Evolutionary conservation across 371 early-diverging fungal species (phyloP), one percentile per base, ranked within the genome.

Genomic region (Mucor irregularis): DNA sequence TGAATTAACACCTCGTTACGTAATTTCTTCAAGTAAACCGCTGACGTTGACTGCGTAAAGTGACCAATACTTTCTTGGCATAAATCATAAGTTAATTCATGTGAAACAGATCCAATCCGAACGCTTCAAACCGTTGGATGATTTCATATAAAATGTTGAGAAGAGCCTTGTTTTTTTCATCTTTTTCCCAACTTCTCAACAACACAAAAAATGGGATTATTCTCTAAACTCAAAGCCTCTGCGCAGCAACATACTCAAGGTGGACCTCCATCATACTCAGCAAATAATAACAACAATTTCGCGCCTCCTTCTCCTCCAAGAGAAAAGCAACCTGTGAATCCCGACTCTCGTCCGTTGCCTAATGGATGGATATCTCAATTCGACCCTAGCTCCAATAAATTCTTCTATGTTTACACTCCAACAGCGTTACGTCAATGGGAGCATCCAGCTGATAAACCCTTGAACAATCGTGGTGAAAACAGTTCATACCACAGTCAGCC

Each of bases 391-490:
- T 69, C 73, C 4, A 31, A 49, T 3, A 62, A 60, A 16, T 78
- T 69, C 69, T 78, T 78, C 43, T 78, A 78, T 34, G 75, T 78
- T 3, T 74, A 78, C 46, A 74, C 74, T 21, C 75, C 78, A 6
- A 73, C 64, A 10, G 73, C 71, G 22, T 62, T 61, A 45, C 64
- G 73, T 45, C 78, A 78, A 63, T 78, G 78, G 78, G 75, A 78
- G 24, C 78, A 74, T 62, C 78, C 78, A 25, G 49, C 60, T 26
- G 78, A 78, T 45, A 58, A 62, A 19, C 70, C 68, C 5, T 9
- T 71, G 21, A 50, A 34, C 6, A 49, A 29, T 22, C 45, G 61
- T 37, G 62, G 66, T 25, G 58, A 63, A 37, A 56, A 53, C 37
- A 49, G 43, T 25, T 51, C 53, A 9, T 48, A 55, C 8, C 30